Evolutionary conservation across 2,329 filamentous ascomycete genomes (phyloP).

Genomic region (Clarireedia paspali): DNA sequence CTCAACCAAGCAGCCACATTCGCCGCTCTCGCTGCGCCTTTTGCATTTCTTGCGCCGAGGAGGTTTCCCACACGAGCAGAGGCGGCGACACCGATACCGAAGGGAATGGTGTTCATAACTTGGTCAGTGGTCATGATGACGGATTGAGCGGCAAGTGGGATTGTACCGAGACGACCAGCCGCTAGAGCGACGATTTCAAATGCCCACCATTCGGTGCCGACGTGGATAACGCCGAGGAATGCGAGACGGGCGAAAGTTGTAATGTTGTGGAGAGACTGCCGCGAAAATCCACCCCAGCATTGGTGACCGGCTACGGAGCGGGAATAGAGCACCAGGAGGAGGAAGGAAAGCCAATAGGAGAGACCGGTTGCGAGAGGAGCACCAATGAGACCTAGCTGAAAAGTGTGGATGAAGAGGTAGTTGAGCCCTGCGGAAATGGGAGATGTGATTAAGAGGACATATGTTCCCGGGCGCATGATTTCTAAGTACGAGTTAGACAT

Average conservation of each 20-base stretch:
- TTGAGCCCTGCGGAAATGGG: constrained; percentile 76
- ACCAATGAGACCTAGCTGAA: constrained; percentile 65
- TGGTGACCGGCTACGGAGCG: constrained; percentile 62
- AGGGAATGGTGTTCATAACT: constrained; percentile 72
- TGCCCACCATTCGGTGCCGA: constrained; percentile 91
- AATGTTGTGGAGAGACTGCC: constrained; percentile 57
- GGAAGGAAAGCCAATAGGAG: constrained; percentile 78
- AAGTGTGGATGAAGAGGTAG: constrained; percentile 67
- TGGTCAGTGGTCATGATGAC: constrained; percentile 89
- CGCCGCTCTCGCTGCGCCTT: constrained; percentile 62
- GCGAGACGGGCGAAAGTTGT: constrained; percentile 67
- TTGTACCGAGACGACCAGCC: constrained; percentile 71
- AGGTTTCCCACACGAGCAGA: constrained; percentile 74
- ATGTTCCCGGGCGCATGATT: constrained; percentile 76
- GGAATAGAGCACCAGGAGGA: constrained; percentile 66
- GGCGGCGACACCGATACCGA: constrained; percentile 76
- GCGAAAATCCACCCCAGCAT: constrained; percentile 72
- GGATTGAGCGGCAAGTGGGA: constrained; percentile 72
- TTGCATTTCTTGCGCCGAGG: constrained; percentile 58
- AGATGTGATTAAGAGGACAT: constrained; percentile 74
- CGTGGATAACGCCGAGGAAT: constrained; percentile 68
- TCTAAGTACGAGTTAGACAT: constrained; percentile 16
- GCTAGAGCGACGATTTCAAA: constrained; percentile 85
- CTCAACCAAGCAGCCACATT: constrained; percentile 70
- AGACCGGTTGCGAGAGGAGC: constrained; percentile 77